Conservation (phyloP, 495 filamentous ascomycete species). For the Rostrohypoxylon terebratum region DNA sequence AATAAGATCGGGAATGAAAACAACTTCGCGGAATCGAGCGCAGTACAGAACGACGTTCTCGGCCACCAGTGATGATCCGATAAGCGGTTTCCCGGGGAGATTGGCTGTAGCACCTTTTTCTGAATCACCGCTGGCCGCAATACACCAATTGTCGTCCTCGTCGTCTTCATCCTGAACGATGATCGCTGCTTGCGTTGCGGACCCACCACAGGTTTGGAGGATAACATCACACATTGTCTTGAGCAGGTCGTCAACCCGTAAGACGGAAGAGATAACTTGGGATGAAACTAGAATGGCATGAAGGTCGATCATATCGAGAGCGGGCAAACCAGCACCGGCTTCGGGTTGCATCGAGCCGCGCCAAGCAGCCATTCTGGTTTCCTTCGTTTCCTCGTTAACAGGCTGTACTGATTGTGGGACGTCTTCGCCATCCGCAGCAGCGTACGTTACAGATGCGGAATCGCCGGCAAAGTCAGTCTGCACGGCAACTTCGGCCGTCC, state of each 20-base stretch:
- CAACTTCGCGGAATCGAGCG: slow-evolving; percentile 82
- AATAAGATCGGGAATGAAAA: slow-evolving; percentile 84
- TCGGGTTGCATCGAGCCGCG: slow-evolving; percentile 61
- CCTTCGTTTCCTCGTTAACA: slow-evolving; percentile 63
- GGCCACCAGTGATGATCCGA: slow-evolving; percentile 71
- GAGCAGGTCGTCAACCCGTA: slow-evolving; percentile 84
- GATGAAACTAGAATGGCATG: slow-evolving; percentile 88
- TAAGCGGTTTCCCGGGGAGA: slow-evolving; percentile 73
- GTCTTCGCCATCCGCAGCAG: slow-evolving; percentile 65
- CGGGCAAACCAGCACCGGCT: slow-evolving; percentile 63
- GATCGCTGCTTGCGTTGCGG: slow-evolving; percentile 82
- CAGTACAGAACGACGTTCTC: slow-evolving; percentile 85
- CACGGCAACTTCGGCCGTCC: slow-evolving; percentile 74
- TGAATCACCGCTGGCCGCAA: slow-evolving; percentile 79
- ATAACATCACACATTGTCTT: slow-evolving; percentile 93
- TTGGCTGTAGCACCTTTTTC: slow-evolving; percentile 73
- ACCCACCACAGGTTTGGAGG: slow-evolving; percentile 82
- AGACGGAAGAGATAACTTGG: slow-evolving; percentile 89
- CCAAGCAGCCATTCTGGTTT: slow-evolving; percentile 75
- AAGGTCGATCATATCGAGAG: slow-evolving; percentile 85
- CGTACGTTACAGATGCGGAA: slow-evolving; percentile 67
- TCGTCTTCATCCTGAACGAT: slow-evolving; percentile 76
- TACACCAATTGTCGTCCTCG: slow-evolving; percentile 68
- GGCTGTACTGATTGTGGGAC: slow-evolving; percentile 60
- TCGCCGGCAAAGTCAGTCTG: slow-evolving; percentile 79